These are phyloP conservation scores for Candida michaelii DNA, from an alignment of 805 yeast species.

Conservation along the genomic window DNA sequence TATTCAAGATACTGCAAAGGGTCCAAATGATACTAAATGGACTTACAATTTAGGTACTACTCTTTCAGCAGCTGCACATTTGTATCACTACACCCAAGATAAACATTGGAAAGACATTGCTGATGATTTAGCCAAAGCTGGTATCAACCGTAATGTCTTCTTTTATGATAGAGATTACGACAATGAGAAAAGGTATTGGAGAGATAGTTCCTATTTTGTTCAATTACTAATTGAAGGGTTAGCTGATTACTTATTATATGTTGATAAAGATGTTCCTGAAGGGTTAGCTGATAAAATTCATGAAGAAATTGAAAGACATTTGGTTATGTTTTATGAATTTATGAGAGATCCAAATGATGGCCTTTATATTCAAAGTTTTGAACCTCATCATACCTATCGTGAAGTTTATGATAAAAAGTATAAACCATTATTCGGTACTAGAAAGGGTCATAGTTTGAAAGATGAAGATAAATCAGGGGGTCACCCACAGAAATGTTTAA, in stretches of 20 bases:
- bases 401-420: constrained; percentile 50
- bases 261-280: constrained; percentile 42
- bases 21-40: constrained; percentile 55
- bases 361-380: constrained; percentile 58
- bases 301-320: constrained; percentile 51
- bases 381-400: constrained; percentile 53
- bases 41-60: constrained; percentile 71
- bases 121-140: constrained; percentile 55
- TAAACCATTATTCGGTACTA: constrained; percentile 53
- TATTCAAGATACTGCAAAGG: constrained; percentile 44
- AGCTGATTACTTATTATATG: constrained; percentile 58
- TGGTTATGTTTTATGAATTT: constrained; percentile 56
- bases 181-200: constrained; percentile 56
- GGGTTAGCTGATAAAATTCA: constrained; percentile 36
- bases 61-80: constrained; percentile 49
- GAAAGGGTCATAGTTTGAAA: constrained; percentile 49
- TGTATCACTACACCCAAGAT: constrained; percentile 52
- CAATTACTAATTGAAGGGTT: constrained; percentile 67
- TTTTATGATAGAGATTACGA: constrained; percentile 66
- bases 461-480: constrained; percentile 52
- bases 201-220: constrained; percentile 61
- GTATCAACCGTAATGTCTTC: constrained; percentile 53
- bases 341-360: constrained; percentile 59
- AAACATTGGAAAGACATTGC: constrained; percentile 50
- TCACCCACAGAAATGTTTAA: constrained; percentile 50